Evolutionary conservation across 2,329 filamentous ascomycete species (phyloP), one percentile per base, ranked within the genome.

Genomic region (Hypoxylon sp.): DNA sequence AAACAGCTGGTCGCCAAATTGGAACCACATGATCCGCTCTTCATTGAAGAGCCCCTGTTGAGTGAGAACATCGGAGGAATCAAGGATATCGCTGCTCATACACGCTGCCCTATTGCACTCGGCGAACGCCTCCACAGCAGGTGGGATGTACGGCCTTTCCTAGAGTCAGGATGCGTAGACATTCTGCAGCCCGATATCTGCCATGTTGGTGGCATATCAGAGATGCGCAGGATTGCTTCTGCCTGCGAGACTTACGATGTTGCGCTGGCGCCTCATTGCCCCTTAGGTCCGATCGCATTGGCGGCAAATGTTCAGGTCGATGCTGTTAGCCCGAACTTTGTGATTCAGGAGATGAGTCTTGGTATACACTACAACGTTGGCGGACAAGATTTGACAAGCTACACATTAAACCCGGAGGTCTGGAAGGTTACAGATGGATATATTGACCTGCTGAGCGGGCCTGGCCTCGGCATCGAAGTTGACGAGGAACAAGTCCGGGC

Each of bases 321-420:
- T 25, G 82, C 86, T 20, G 82, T 80, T 8, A 88, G 82, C 20
- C 85, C 85, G 20, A 94, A 91, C 77, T 93, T 91, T 76, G 87
- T 86, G 0, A 94, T 94, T 33, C 89, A 92, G 75, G 92, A 94
- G 78, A 94, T 94, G 92, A 91, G 89, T 59, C 75, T 94, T 31
- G 92, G 92, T 0, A 94, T 95, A 73, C 92, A 95, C 77, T 95
- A 94, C 76, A 95, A 95, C 72, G 86, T 85, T 0, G 89, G 87
- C 1, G 84, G 88, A 1, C 84, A 89, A 72, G 91, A 93, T 76
- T 81, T 92, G 61, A 86, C 86, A 11, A 91, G 86, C 27, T 94
- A 93, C 75, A 83, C 89, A 1, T 88, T 86, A 74, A 87, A 93
- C 72, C 84, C 88, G 0, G 85, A 86, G 55, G 87, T 92, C 0